Evolutionary conservation across 331 rosid genomes (phyloP), one percentile per base, ranked within the genome.

Genomic region (Pyracantha coccinea): DNA sequence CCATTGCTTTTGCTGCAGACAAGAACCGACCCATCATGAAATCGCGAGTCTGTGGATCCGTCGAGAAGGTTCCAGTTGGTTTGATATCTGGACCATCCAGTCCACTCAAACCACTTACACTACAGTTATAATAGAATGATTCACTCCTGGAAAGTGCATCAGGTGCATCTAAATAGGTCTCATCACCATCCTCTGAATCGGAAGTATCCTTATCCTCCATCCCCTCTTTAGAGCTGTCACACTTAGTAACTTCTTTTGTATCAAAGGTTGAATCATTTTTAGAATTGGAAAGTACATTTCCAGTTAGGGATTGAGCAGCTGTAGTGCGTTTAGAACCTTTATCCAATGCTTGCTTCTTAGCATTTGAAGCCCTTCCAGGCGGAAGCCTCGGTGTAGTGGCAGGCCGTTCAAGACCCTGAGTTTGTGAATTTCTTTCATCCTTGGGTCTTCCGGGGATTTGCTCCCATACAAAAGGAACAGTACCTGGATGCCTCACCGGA

Each of bases 401-500:
- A 84, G 82, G 82, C 77, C 47, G 21, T 41, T 74, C 83, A 78
- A 47, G 41, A 82, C 31, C 63, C 45, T 28, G 41, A 33, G 71
- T 66, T 20, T 68, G 79, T 29, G 72, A 66, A 72, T 76, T 75
- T 64, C 74, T 78, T 79, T 85, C 94, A 80, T 87, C 88, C 72
- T 90, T 94, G 4, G 97, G 99, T 71, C 59, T 90, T 75, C 99
- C 99, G 4, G 99, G 99, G 23, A 83, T 80, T 65, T 85, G 80
- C 83, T 94, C 99, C 97, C 99, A 94, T 6, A 82, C 21, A 79
- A 94, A 94, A 73, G 99, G 99, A 81, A 94, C 81, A 32, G 74
- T 85, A 76, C 97, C 97, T 11, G 93, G 88, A 65, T 89, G 80
- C 67, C 97, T 89, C 58, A 85, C 61, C 10, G 97, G 92, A 86